Evolutionary conservation across 2,329 filamentous ascomycete genomes (phyloP).

Genomic region (Colletotrichum musicola): DNA sequence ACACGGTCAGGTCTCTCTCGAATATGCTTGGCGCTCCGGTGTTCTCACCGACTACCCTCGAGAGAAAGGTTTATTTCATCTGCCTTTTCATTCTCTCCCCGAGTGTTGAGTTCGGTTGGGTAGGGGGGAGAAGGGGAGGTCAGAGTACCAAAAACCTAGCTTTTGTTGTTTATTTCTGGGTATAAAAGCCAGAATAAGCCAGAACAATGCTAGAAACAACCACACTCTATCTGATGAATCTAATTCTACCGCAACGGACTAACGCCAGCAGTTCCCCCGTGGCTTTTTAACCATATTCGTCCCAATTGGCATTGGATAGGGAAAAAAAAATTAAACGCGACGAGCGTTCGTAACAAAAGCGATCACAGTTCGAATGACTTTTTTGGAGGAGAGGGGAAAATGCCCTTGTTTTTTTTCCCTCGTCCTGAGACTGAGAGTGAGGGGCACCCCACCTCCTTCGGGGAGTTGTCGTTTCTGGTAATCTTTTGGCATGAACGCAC

Average conservation of each 20-base stretch:
- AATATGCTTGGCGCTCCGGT: slow-evolving; percentile 6
- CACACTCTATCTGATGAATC: background rate
- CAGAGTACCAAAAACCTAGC: background rate
- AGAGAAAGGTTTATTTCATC: background rate
- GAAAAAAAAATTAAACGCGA: background rate
- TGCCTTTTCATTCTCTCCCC: background rate
- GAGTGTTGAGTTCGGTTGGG: too few species aligned
- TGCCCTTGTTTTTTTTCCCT: background rate
- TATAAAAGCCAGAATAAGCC: background rate
- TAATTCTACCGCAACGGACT: too few species aligned
- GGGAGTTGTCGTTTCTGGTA: background rate
- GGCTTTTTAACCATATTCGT: too few species aligned
- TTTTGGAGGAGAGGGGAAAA: background rate
- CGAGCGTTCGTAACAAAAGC: too few species aligned
- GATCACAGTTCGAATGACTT: slow-evolving; percentile 11
- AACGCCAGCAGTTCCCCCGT: too few species aligned
- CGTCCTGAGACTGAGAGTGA: background rate
- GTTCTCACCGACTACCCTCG: background rate
- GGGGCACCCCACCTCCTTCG: background rate
- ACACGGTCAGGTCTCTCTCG: background rate
- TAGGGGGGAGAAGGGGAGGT: background rate
- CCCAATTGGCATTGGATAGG: background rate
- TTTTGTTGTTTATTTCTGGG: background rate
- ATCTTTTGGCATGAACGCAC: background rate
- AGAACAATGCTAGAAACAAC: background rate